phyloP scores from a whole-genome alignment of 1,139 yeast species.

The Yamadazyma jaroonii region DNA sequence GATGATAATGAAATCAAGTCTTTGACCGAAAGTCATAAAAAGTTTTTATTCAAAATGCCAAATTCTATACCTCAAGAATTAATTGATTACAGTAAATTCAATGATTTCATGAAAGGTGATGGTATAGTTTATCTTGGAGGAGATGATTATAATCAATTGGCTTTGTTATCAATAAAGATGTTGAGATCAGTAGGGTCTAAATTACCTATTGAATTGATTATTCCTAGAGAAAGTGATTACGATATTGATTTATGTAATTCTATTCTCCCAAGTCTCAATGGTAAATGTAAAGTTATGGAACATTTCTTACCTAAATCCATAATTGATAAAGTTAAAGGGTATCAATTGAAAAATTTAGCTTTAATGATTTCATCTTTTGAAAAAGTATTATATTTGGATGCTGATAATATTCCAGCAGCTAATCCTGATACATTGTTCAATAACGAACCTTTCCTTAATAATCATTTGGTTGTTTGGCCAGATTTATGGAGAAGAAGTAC shows the following conservation, averaged over 20 bases:
- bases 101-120: conserved; percentile 39
- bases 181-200: conserved; percentile 52
- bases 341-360: conserved; percentile 34
- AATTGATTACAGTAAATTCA: conserved; percentile 17
- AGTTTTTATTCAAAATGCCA: conserved; percentile 20
- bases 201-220: conserved; percentile 55
- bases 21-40: conserved; percentile 21
- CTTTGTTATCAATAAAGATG: conserved; percentile 51
- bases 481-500: conserved; percentile 43
- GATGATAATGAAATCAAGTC: conserved; percentile 19
- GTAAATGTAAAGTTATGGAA: conserved; percentile 31
- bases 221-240: conserved; percentile 28
- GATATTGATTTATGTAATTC: conserved; percentile 30
- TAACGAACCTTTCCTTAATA: conserved; percentile 28
- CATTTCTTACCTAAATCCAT: conserved; percentile 25
- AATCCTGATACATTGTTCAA: conserved; percentile 33
- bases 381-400: conserved; percentile 33
- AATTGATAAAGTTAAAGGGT: conserved; percentile 22
- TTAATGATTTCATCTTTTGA: conserved; percentile 32
- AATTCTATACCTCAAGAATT: conserved; percentile 22
- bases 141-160: conserved; percentile 54
- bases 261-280: conserved; percentile 29
- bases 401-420: conserved; percentile 32
- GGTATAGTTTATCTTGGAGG: conserved; percentile 68
- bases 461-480: conserved; percentile 36